Conservation (phyloP, 805 yeast genomes). For the Pichia kluyveri region DNA sequence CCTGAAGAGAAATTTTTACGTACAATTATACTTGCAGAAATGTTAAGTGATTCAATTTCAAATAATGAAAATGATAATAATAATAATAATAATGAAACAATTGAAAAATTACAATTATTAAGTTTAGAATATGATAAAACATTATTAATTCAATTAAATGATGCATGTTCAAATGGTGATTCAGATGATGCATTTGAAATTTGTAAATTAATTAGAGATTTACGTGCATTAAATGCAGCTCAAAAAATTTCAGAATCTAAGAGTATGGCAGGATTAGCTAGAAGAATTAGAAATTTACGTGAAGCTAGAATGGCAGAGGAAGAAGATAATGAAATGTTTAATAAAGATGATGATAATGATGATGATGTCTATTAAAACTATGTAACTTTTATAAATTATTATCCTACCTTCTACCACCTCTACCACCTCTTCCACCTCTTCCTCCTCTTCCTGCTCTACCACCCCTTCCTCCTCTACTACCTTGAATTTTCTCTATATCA, state of each 20-base stretch:
- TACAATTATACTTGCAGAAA: slow-evolving; percentile 49
- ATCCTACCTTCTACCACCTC: too few relatives aligned
- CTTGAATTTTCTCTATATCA: slow-evolving; percentile 47
- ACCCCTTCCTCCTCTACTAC: background rate
- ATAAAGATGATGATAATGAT: background rate
- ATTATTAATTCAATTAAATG: slow-evolving; percentile 65
- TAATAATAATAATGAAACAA: slow-evolving; percentile 27
- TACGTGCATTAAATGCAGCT: slow-evolving; percentile 73
- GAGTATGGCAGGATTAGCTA: slow-evolving; percentile 43
- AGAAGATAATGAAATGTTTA: background rate
- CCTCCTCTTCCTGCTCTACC: too few relatives aligned
- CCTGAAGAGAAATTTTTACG: slow-evolving; percentile 62
- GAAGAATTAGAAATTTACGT: slow-evolving; percentile 43
- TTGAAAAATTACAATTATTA: slow-evolving; percentile 42
- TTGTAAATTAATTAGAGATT: slow-evolving; percentile 60
- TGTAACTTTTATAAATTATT: too few relatives aligned
- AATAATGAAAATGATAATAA: too few relatives aligned
- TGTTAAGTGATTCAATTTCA: slow-evolving; percentile 49
- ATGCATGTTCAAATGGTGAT: slow-evolving; percentile 60
- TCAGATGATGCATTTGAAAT: slow-evolving; percentile 60
- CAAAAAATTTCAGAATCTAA: slow-evolving; percentile 73
- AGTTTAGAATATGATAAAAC: slow-evolving; percentile 65
- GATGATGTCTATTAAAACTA: background rate
- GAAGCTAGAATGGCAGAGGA: slow-evolving; percentile 37
- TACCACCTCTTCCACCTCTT: too few relatives aligned